These are phyloP conservation scores for Dactylis glomerata DNA, from an alignment of 176 grass and related monocot genomes.

Conservation along the genomic window DNA sequence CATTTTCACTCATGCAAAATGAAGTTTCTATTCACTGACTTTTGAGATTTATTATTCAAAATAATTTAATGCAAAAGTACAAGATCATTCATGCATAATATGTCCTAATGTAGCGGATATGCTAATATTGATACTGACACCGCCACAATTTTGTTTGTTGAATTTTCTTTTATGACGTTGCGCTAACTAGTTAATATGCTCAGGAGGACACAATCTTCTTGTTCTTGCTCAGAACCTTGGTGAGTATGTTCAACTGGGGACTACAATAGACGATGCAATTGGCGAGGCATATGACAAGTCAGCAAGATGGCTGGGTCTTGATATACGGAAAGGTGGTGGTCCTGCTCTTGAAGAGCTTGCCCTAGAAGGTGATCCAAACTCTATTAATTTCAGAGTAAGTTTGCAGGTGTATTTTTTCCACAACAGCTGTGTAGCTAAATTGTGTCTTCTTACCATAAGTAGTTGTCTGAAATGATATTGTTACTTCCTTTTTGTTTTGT, in stretches of 20 bases:
- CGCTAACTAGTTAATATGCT: conserved; percentile 21
- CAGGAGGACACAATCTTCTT: conserved; percentile 96
- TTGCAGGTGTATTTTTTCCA: conserved; percentile 9
- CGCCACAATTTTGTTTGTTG: background rate
- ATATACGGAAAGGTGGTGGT: conserved; percentile 90
- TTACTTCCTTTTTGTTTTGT: conserved; percentile 16
- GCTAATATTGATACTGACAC: background rate
- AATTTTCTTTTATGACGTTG: background rate
- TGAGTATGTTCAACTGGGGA: conserved; percentile 95
- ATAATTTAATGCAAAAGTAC: background rate
- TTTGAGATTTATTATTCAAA: background rate
- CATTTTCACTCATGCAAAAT: conserved; percentile 12
- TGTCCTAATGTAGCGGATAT: conserved; percentile 2
- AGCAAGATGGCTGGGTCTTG: conserved; percentile 94
- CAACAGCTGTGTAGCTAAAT: conserved; percentile 7
- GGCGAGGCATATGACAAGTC: conserved; percentile 98
- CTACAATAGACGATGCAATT: conserved; percentile 97
- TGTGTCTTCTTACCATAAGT: background rate
- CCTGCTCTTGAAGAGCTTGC: conserved; percentile 98
- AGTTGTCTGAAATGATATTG: conserved; percentile 13
- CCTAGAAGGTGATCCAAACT: conserved; percentile 65
- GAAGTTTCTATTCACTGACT: background rate
- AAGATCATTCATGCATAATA: background rate
- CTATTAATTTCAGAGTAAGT: conserved; percentile 91
- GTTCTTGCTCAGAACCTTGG: conserved; percentile 82